Conservation (phyloP, 2,329 filamentous ascomycete species). For the Penicillium aurantiogriseum region DNA sequence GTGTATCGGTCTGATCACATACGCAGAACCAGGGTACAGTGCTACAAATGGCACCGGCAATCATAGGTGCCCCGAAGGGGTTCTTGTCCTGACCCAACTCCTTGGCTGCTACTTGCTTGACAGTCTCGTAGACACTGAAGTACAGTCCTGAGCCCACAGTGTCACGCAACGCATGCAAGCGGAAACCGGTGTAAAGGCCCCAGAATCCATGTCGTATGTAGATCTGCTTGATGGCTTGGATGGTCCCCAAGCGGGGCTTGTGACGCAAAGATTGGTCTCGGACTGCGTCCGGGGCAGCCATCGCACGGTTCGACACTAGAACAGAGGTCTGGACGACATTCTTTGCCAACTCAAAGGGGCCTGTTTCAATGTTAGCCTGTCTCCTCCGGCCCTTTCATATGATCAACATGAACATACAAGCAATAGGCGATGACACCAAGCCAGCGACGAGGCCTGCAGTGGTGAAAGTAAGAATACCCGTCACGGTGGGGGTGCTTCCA, state of each 20-base stretch:
- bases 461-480: slow-evolving; percentile 45
- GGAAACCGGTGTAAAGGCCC: slow-evolving; percentile 48
- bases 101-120: slow-evolving; percentile 47
- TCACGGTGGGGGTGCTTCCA: slow-evolving; percentile 43
- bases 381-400: neutral
- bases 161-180: slow-evolving; percentile 46
- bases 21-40: slow-evolving; percentile 50
- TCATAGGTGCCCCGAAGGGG: slow-evolving; percentile 44
- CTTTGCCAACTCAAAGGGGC: slow-evolving; percentile 50
- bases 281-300: slow-evolving; percentile 37
- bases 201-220: slow-evolving; percentile 43
- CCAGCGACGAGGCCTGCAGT: slow-evolving; percentile 45
- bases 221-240: slow-evolving; percentile 45
- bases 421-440: slow-evolving; percentile 42
- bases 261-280: slow-evolving; percentile 36
- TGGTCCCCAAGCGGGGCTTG: slow-evolving; percentile 43
- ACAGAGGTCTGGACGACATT: slow-evolving; percentile 52
- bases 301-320: slow-evolving; percentile 43
- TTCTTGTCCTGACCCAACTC: slow-evolving; percentile 45
- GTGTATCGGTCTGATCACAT: slow-evolving; percentile 22
- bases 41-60: slow-evolving; percentile 48
- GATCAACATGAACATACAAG: slow-evolving; percentile 37
- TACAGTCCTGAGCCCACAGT: slow-evolving; percentile 48
- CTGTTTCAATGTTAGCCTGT: slow-evolving; percentile 24
- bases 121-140: slow-evolving; percentile 49